Conservation (phyloP, 768 basidiomycete species). For the Lactarius hatsudake region DNA sequence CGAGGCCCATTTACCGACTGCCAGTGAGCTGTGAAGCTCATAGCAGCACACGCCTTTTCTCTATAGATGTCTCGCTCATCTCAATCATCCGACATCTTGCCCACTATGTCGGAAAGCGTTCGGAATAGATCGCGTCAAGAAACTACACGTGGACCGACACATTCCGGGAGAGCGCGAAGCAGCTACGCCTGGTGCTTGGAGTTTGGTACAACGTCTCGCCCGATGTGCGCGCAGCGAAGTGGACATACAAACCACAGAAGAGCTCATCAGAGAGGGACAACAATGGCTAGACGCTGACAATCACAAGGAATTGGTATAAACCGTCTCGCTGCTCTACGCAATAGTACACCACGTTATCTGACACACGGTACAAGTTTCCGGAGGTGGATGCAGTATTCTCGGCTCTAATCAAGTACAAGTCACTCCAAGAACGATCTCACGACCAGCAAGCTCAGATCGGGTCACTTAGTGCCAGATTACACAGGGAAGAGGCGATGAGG, state of each 20-base stretch:
- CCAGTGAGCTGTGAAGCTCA: not conserved
- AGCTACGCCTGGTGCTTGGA: slow-evolving; percentile 16
- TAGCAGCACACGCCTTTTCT: not conserved
- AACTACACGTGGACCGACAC: slow-evolving; percentile 56
- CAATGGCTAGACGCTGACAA: slow-evolving; percentile 43
- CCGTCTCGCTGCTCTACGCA: not conserved
- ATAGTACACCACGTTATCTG: not conserved
- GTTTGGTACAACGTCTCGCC: slow-evolving; percentile 16
- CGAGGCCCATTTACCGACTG: not conserved
- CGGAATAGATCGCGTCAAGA: slow-evolving; percentile 55
- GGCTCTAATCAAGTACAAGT: slow-evolving; percentile 24
- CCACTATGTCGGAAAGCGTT: slow-evolving; percentile 67
- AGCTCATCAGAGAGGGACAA: slow-evolving; percentile 47
- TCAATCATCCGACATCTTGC: slow-evolving; percentile 49
- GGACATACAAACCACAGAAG: slow-evolving; percentile 36
- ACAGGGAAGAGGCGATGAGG: slow-evolving; percentile 10
- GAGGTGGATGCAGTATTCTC: slow-evolving; percentile 22
- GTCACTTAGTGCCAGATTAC: slow-evolving; percentile 4
- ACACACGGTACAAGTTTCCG: slow-evolving; percentile 15
- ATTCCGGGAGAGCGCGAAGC: slow-evolving; percentile 12
- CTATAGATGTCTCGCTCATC: slow-evolving; percentile 53
- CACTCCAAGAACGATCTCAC: slow-evolving; percentile 21
- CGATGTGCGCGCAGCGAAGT: slow-evolving; percentile 24
- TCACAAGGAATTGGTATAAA: slow-evolving; percentile 19
- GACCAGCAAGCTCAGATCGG: slow-evolving; percentile 9